Evolutionary conservation across 2,329 filamentous ascomycete species (phyloP).

Genomic region (Harringtonia aguacate): DNA sequence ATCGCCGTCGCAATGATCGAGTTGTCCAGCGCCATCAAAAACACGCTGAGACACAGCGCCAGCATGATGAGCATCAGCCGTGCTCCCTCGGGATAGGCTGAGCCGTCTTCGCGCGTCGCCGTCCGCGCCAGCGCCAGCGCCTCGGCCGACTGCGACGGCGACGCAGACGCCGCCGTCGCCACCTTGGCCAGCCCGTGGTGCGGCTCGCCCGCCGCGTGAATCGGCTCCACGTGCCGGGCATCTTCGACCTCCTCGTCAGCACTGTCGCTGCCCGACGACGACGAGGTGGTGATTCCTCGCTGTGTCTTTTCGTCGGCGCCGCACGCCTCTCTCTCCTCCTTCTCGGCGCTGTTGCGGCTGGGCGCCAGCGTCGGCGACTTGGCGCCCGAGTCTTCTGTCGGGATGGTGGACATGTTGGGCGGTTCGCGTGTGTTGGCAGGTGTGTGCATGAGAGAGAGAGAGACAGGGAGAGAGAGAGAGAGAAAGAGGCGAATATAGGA

Average conservation of each 20-base stretch:
- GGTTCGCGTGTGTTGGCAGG: too few species aligned
- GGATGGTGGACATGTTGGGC: too few species aligned
- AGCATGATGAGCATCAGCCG: constrained; percentile 28
- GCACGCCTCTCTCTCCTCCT: too few species aligned
- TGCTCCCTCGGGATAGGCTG: constrained; percentile 24
- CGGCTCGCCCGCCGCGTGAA: not conserved
- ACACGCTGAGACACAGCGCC: constrained; percentile 31
- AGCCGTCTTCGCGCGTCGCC: constrained; percentile 25
- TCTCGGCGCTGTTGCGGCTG: constrained; percentile 4
- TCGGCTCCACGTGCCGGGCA: not conserved
- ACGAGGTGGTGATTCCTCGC: not conserved
- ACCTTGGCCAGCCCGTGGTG: too few species aligned
- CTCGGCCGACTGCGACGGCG: not conserved
- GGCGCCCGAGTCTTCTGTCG: constrained; percentile 3
- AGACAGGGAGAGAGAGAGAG: too few species aligned
- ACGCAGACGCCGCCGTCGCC: too few species aligned
- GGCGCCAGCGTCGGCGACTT: constrained; percentile 6
- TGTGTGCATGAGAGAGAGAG: too few species aligned
- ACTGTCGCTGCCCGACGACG: not conserved
- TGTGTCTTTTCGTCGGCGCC: not conserved
- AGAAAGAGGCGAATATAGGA: too few species aligned
- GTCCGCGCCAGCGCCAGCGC: constrained; percentile 2
- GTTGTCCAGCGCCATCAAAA: constrained; percentile 29
- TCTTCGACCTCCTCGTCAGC: not conserved
- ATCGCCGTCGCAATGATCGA: constrained; percentile 23